phyloP scores from a whole-genome alignment of 1,284 basidiomycete species.

The Sporisorium graminicola region DNA sequence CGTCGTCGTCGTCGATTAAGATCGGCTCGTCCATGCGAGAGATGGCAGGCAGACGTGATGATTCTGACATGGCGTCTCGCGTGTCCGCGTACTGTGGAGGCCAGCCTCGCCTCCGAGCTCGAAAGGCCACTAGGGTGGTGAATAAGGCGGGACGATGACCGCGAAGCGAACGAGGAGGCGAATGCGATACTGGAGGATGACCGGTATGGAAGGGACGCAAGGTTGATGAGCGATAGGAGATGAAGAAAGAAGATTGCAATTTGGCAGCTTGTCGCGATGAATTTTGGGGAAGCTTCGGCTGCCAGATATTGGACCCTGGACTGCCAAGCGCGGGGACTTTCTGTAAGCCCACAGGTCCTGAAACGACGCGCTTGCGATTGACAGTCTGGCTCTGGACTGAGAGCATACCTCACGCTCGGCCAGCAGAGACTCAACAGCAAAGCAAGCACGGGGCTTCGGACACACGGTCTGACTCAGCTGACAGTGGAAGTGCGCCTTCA shows the following conservation, averaged over 20 bases:
- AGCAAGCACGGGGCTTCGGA: neutral
- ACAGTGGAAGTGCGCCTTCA: neutral
- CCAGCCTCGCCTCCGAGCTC: neutral
- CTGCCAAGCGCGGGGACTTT: neutral
- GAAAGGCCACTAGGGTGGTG: neutral
- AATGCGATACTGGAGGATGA: neutral
- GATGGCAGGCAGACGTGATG: neutral
- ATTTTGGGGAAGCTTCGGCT: conserved; percentile 7
- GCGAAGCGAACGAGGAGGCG: neutral
- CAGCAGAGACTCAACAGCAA: neutral
- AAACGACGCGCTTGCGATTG: neutral
- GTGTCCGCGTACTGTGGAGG: neutral
- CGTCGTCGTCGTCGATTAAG: conserved; percentile 33
- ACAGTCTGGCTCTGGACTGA: neutral
- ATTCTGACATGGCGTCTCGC: conserved; percentile 15
- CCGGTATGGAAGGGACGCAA: neutral
- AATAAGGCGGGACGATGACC: neutral
- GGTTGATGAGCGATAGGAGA: neutral
- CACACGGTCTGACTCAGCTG: neutral
- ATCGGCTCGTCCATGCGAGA: conserved; percentile 19
- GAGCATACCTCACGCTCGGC: too few species aligned
- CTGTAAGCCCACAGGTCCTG: neutral
- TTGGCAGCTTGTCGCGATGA: conserved; percentile 3
- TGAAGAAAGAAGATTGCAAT: neutral
- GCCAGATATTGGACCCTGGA: conserved; percentile 33